These are phyloP conservation scores for Pyrenophora teres DNA, from an alignment of 2,329 filamentous ascomycete genomes.

Conservation along the genomic window DNA sequence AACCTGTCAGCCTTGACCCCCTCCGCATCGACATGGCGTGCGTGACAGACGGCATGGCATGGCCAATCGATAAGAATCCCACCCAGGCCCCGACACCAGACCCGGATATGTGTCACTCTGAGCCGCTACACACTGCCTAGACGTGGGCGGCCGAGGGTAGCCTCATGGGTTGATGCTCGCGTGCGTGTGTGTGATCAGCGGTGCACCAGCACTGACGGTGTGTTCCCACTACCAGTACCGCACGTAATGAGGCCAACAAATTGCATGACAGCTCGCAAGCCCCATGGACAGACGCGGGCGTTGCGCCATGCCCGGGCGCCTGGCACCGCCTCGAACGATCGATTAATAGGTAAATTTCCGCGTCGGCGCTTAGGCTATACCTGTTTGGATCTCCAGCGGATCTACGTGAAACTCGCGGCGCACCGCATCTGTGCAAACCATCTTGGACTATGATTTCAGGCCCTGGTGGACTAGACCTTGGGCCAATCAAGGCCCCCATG, in stretches of 20 bases:
- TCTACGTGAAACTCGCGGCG: slow-evolving; percentile 44
- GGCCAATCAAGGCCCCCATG: slow-evolving; percentile 26
- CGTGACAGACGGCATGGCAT: slow-evolving; percentile 39
- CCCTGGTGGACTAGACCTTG: slow-evolving; percentile 20
- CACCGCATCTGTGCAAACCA: slow-evolving; percentile 38
- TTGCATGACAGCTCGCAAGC: slow-evolving; percentile 17
- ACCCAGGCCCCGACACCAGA: slow-evolving; percentile 32
- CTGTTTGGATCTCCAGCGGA: slow-evolving; percentile 34
- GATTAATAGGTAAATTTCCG: slow-evolving; percentile 44
- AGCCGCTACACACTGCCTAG: slow-evolving; percentile 6
- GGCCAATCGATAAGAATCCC: slow-evolving; percentile 47
- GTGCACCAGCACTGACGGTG: slow-evolving; percentile 23
- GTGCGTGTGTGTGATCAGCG: slow-evolving; percentile 19
- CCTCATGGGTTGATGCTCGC: slow-evolving; percentile 22
- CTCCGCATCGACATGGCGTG: slow-evolving; percentile 44
- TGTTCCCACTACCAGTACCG: slow-evolving; percentile 22
- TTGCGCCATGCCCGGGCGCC: slow-evolving; percentile 49
- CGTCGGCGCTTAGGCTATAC: slow-evolving; percentile 37
- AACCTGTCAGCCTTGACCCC: slow-evolving; percentile 43
- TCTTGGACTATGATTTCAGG: slow-evolving; percentile 37
- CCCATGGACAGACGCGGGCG: slow-evolving; percentile 32
- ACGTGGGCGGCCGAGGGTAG: slow-evolving; percentile 19
- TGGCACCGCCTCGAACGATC: slow-evolving; percentile 42
- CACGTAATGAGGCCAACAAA: slow-evolving; percentile 18
- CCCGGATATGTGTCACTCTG: slow-evolving; percentile 30